phyloP scores from a whole-genome alignment of 305 asterid genomes.

The Rubia tinctorum region DNA sequence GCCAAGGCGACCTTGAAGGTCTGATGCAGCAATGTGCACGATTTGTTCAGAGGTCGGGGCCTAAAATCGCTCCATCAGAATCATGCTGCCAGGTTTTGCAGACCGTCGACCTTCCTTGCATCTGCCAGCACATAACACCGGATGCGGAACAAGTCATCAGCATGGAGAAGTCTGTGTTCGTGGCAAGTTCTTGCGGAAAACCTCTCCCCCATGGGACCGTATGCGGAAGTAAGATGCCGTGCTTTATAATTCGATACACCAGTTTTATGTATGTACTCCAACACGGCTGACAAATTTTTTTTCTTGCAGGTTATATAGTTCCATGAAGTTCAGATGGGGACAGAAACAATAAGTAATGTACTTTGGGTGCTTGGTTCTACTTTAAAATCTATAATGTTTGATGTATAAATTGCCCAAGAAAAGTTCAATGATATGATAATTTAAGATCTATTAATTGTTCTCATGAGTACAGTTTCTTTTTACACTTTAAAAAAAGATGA shows the following conservation, averaged over 20 bases:
- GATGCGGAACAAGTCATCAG: slow-evolving; percentile 50
- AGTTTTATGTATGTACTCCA: not conserved
- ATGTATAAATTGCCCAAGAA: not conserved
- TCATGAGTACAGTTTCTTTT: not conserved
- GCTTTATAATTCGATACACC: not conserved
- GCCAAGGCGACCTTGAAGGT: slow-evolving; percentile 60
- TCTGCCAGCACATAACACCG: slow-evolving; percentile 39
- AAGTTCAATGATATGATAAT: not conserved
- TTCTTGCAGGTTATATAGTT: slow-evolving; percentile 45
- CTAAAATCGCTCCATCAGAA: slow-evolving; percentile 37
- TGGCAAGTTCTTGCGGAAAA: slow-evolving; percentile 48
- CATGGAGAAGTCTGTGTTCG: slow-evolving; percentile 55
- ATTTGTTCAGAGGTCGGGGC: slow-evolving; percentile 51
- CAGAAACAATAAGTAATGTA: not conserved
- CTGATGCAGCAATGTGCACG: slow-evolving; percentile 51
- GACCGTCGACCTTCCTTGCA: slow-evolving; percentile 47
- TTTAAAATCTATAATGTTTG: not conserved
- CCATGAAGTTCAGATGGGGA: slow-evolving; percentile 26
- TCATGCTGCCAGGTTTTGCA: slow-evolving; percentile 46
- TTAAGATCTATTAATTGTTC: not conserved
- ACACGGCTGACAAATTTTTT: not conserved
- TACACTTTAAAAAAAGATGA: too few relatives aligned
- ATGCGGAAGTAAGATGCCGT: slow-evolving; percentile 54
- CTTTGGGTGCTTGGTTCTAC: not conserved
- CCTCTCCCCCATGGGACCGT: slow-evolving; percentile 51